Evolutionary conservation across 768 basidiomycete genomes (phyloP).

Genomic region (Suillus alpinus): DNA sequence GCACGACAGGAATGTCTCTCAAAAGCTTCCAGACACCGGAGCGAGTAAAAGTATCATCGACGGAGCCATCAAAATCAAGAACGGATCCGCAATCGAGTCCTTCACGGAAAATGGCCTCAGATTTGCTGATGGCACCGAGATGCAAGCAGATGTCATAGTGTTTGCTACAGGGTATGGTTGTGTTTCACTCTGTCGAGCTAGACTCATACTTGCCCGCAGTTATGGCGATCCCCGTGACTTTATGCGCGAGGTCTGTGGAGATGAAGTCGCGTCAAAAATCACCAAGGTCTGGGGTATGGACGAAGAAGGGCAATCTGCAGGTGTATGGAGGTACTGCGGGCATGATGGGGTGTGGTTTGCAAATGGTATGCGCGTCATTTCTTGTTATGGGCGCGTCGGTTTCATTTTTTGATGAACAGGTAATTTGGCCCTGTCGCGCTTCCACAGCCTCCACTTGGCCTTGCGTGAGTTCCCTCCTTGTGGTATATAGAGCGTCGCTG

Average conservation of each 20-base stretch:
- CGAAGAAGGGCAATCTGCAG: slow-evolving; percentile 57
- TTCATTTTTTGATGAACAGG: slow-evolving; percentile 11
- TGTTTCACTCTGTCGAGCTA: background rate
- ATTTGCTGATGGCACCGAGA: slow-evolving; percentile 28
- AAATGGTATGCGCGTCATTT: slow-evolving; percentile 13
- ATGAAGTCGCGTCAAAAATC: slow-evolving; percentile 43
- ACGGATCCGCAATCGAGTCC: slow-evolving; percentile 31
- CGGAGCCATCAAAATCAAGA: slow-evolving; percentile 52
- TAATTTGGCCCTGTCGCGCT: slow-evolving; percentile 22
- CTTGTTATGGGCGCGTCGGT: background rate
- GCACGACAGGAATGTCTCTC: background rate
- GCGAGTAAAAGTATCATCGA: slow-evolving; percentile 42
- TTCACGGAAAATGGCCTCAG: slow-evolving; percentile 32
- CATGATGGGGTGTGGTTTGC: slow-evolving; percentile 36
- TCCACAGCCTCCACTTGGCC: slow-evolving; percentile 29
- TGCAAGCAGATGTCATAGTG: slow-evolving; percentile 32
- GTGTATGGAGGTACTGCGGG: slow-evolving; percentile 32
- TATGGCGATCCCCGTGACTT: slow-evolving; percentile 43
- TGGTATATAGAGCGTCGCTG: background rate
- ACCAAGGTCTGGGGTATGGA: slow-evolving; percentile 60
- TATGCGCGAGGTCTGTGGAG: slow-evolving; percentile 43
- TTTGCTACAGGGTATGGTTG: slow-evolving; percentile 29
- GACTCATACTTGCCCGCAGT: slow-evolving; percentile 28
- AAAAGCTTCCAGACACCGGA: slow-evolving; percentile 29
- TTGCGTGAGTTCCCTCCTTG: slow-evolving; percentile 23